Evolutionary conservation across 106 monocot genomes (phyloP), one percentile per base, ranked within the genome.

Genomic region (Platanthera zijinensis): DNA sequence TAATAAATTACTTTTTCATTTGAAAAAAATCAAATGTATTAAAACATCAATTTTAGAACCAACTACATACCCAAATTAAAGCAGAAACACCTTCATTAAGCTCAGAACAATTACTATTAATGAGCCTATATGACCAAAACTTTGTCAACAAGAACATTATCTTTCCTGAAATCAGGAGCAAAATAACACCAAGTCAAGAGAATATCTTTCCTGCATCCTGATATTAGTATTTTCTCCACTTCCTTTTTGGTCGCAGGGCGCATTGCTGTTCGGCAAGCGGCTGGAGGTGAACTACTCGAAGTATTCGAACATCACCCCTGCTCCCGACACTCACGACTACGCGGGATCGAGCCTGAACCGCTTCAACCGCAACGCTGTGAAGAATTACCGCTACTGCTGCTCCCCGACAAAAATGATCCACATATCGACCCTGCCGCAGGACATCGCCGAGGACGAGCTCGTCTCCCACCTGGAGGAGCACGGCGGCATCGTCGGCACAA

Each of bases 231-330:
- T 67, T 30, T 67, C 1, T 39, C 39, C 39, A 39, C 30, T 39
- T 32, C 10, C 66, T 32, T 32, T 13, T 11, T 6, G 6, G 6
- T 69, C 13, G 7, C 77, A 95, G 95, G 95, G 95, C 45, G 85
- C 89, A 21, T 52, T 87, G 77, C 52, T 95, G 12, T 95, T 92
- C 73, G 95, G 90, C 25, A 95, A 85, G 81, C 81, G 76, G 64
- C 73, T 95, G 73, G 95, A 95, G 82, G 92, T 95, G 57, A 95
- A 95, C 75, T 95, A 77, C 77, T 95, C 95, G 21, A 95, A 95
- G 78, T 90, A 88, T 73, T 81, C 86, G 11, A 92, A 86, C 82
- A 90, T 95, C 48, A 95, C 92, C 10, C 78, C 88, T 11, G 80
- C 90, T 3, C 88, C 84, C 6, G 95, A 95, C 74, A 76, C 92